Conservation (phyloP, 352 stramenopile species). For the Phytophthora pseudosyringae region DNA sequence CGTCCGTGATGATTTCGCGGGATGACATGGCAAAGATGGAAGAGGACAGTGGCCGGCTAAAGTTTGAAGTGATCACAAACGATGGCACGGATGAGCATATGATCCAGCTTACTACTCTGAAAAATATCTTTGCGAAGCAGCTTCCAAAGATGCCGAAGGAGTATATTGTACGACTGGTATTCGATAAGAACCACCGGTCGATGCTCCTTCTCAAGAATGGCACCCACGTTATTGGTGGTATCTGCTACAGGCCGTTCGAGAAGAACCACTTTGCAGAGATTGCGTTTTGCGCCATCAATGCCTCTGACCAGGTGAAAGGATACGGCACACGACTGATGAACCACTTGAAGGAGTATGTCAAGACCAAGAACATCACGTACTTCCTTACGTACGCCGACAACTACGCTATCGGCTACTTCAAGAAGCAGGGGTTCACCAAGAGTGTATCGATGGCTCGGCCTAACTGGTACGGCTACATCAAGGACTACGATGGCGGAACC, state of each 20-base stretch:
- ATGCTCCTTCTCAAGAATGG: constrained; percentile 94
- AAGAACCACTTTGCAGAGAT: constrained; percentile 99
- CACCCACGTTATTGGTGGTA: constrained; percentile 96
- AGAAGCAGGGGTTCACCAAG: constrained; percentile 96
- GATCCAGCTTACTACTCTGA: constrained; percentile 95
- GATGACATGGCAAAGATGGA: constrained; percentile 91
- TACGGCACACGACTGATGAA: constrained; percentile 99
- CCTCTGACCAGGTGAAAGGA: constrained; percentile 95
- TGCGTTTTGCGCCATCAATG: constrained; percentile 98
- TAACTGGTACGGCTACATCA: constrained; percentile 99
- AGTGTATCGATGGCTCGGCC: constrained; percentile 83
- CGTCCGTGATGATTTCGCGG: constrained; percentile 73
- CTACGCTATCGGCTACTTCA: constrained; percentile 99
- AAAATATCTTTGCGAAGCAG: constrained; percentile 98
- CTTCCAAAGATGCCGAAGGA: constrained; percentile 99
- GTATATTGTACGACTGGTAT: constrained; percentile 99
- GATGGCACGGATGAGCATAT: constrained; percentile 89
- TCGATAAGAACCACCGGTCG: constrained; percentile 95
- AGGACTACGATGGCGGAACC: constrained; percentile 99
- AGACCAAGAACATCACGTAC: constrained; percentile 90
- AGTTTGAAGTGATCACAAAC: constrained; percentile 92
- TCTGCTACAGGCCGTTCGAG: constrained; percentile 97
- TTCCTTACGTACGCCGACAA: constrained; percentile 99
- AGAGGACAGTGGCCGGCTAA: constrained; percentile 77
- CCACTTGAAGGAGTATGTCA: constrained; percentile 98